Conservation (phyloP, 768 basidiomycete genomes). For the Galerina sulciceps region DNA sequence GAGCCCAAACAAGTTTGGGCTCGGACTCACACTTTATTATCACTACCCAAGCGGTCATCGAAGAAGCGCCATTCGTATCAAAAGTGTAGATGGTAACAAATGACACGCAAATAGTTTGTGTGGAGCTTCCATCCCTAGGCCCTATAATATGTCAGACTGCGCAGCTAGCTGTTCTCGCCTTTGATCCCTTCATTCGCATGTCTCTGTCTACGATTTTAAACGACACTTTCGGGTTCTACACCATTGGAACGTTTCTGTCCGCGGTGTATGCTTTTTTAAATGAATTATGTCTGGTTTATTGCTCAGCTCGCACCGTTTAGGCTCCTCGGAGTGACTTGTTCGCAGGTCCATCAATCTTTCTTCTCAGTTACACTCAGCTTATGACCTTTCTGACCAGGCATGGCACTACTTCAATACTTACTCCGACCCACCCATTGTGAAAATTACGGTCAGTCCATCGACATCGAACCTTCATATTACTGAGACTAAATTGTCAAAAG, state of each 20-base stretch:
- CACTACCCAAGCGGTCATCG: too few relatives aligned
- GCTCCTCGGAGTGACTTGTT: conserved; percentile 7
- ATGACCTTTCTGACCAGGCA: background rate
- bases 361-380: too few relatives aligned
- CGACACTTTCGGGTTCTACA: conserved; percentile 4
- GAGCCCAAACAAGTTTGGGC: too few relatives aligned
- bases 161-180: too few relatives aligned
- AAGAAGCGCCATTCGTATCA: too few relatives aligned
- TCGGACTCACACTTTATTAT: too few relatives aligned
- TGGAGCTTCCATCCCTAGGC: too few relatives aligned
- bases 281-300: background rate
- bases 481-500: background rate
- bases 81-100: too few relatives aligned
- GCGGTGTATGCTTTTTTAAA: background rate
- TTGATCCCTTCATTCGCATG: too few relatives aligned
- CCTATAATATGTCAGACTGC: too few relatives aligned
- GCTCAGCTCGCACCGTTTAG: background rate
- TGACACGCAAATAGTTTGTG: too few relatives aligned
- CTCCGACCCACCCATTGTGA: background rate
- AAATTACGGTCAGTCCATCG: background rate
- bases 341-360: conserved; percentile 2
- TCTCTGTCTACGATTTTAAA: background rate
- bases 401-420: conserved; percentile 9
- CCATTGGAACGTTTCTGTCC: conserved; percentile 2
- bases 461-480: background rate